These are phyloP conservation scores for Alternaria atra DNA, from an alignment of 2,329 filamentous ascomycete species.

Conservation along the genomic window DNA sequence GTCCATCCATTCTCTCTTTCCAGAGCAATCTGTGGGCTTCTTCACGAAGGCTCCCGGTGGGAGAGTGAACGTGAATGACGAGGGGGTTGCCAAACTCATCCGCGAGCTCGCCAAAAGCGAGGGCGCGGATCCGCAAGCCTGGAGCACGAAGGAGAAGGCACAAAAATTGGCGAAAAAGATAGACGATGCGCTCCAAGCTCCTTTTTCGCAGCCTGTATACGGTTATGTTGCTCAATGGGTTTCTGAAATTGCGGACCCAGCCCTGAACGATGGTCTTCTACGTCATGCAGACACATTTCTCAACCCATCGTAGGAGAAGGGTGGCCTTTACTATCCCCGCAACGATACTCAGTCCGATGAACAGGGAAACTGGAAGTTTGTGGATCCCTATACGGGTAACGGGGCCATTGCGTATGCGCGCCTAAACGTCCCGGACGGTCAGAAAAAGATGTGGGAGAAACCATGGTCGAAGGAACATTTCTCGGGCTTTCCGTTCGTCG, in stretches of 20 bases:
- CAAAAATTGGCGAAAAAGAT: background rate
- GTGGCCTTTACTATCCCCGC: conserved; percentile 49
- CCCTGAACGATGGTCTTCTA: background rate
- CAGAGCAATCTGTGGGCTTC: background rate
- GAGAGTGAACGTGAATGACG: background rate
- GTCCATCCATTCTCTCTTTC: background rate
- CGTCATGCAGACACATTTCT: conserved; percentile 12
- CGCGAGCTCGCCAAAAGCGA: background rate
- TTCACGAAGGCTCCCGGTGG: background rate
- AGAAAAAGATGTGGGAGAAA: conserved; percentile 48
- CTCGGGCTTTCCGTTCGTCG: conserved; percentile 43
- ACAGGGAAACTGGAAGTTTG: conserved; percentile 32
- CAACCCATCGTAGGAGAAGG: conserved; percentile 45
- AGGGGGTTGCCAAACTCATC: background rate
- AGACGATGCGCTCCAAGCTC: background rate
- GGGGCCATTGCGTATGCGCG: conserved; percentile 49
- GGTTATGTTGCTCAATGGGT: background rate
- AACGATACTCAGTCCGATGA: conserved; percentile 33
- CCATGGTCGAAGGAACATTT: conserved; percentile 41
- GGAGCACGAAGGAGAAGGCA: background rate
- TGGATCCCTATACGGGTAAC: conserved; percentile 52
- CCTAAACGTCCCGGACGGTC: conserved; percentile 50
- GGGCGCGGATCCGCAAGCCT: background rate
- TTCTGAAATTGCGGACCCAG: background rate
- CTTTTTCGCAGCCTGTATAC: background rate